A percentile compares a stretch with the other conserved stretches of the same genome.
phyloP scores from a whole-genome alignment of 192 early-diverging fungal genomes.

The Coemansia sp. region DNA sequence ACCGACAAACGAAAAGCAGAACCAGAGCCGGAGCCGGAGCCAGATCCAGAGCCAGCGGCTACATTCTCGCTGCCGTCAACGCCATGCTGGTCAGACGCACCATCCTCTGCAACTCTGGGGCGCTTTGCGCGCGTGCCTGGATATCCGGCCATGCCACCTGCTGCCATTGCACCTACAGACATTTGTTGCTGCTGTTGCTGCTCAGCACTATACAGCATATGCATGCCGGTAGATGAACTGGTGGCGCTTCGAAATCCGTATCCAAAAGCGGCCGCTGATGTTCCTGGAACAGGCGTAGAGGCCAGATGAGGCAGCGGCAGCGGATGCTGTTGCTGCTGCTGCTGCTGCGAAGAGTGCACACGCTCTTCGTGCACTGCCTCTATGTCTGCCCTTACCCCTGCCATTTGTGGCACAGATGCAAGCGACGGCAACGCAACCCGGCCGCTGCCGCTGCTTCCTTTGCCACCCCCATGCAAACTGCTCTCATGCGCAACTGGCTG shows the following conservation, averaged over 20 bases:
- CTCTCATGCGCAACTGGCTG: not conserved
- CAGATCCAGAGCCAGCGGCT: conserved; percentile 1
- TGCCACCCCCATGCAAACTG: not conserved
- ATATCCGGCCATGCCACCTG: conserved; percentile 11
- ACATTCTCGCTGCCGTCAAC: not conserved
- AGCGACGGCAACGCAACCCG: not conserved
- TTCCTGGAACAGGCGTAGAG: not conserved
- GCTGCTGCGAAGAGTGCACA: conserved; percentile 1
- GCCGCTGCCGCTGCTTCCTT: not conserved
- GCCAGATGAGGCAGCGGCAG: conserved; percentile 11
- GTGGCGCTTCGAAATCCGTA: conserved; percentile 28
- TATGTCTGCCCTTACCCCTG: not conserved
- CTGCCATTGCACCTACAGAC: not conserved
- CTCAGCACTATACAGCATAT: conserved; percentile 17
- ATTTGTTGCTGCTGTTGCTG: conserved; percentile 2
- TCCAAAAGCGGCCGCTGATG: conserved; percentile 2
- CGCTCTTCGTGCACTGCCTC: not conserved
- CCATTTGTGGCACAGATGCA: not conserved
- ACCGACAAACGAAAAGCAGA: not conserved
- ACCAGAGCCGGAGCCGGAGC: not conserved
- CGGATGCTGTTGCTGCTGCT: conserved; percentile 7
- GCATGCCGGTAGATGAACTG: conserved; percentile 11
- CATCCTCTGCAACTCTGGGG: conserved; percentile 16
- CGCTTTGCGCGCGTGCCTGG: conserved; percentile 25
- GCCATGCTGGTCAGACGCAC: conserved; percentile 6